Percentiles rank a stretch among this genome's conserved stretches.
Conservation (phyloP, 768 basidiomycete genomes). For the Gyrodon lividus region DNA sequence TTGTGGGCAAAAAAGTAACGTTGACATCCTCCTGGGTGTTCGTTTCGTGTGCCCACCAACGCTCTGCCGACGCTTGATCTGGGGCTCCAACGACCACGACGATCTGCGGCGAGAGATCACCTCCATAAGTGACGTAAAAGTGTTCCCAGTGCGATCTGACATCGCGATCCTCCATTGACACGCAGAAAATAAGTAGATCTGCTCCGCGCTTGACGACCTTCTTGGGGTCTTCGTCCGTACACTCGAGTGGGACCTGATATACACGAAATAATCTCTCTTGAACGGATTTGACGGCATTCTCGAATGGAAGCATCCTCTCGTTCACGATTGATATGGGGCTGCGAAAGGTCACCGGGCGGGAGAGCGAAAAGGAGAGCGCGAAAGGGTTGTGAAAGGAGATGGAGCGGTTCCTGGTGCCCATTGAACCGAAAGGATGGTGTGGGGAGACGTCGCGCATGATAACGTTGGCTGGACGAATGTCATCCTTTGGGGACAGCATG, state of each 20-base stretch:
- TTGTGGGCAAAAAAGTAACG: constrained; percentile 10
- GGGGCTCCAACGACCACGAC: constrained; percentile 22
- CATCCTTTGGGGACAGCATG: constrained; percentile 17
- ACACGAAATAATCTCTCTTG: constrained; percentile 17
- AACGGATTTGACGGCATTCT: constrained; percentile 8
- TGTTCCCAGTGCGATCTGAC: constrained; percentile 27
- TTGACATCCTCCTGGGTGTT: constrained; percentile 4
- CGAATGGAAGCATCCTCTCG: constrained; percentile 23
- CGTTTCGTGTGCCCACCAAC: constrained; percentile 19
- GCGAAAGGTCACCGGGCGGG: constrained; percentile 18
- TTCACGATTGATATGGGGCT: constrained; percentile 21
- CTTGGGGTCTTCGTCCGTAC: constrained; percentile 6
- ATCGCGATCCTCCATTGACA: constrained; percentile 4
- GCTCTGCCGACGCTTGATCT: constrained; percentile 13
- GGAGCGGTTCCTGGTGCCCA: constrained; percentile 13
- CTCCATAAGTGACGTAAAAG: constrained; percentile 25
- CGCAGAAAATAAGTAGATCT: constrained; percentile 28
- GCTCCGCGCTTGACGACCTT: constrained; percentile 20
- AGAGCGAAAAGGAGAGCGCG: constrained; percentile 11
- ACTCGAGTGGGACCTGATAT: constrained; percentile 21
- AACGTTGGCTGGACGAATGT: constrained; percentile 15
- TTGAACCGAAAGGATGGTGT: neutral
- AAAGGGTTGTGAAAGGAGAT: constrained; percentile 26
- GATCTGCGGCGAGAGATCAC: constrained; percentile 26
- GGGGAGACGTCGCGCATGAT: constrained; percentile 25